Evolutionary conservation across 164 flowering plant genomes (phyloP).

Genomic region (Chimonanthus praecox): DNA sequence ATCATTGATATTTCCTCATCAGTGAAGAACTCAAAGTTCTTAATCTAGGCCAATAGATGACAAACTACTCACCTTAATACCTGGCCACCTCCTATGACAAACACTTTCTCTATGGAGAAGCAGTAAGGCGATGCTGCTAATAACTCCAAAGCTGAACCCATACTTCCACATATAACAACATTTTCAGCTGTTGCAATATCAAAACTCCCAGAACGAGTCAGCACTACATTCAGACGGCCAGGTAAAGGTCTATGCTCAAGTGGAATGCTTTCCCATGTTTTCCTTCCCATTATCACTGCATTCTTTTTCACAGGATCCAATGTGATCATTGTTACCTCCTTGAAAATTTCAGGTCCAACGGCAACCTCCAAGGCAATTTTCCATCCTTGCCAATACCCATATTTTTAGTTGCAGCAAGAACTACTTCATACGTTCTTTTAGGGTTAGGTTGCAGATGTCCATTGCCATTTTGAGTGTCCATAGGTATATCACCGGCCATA

Average conservation of each 20-base stretch:
- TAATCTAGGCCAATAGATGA: neutral
- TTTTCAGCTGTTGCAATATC: slow-evolving; percentile 75
- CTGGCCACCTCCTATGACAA: slow-evolving; percentile 91
- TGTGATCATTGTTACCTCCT: slow-evolving; percentile 61
- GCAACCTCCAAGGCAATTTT: slow-evolving; percentile 83
- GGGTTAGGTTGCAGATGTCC: slow-evolving; percentile 27
- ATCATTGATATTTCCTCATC: neutral
- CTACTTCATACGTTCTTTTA: slow-evolving; percentile 73
- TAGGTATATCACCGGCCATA: slow-evolving; percentile 39
- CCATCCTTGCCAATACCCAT: slow-evolving; percentile 96
- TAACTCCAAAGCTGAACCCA: slow-evolving; percentile 70
- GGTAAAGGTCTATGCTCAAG: slow-evolving; percentile 64
- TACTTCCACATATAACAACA: slow-evolving; percentile 82
- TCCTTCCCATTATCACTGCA: slow-evolving; percentile 95
- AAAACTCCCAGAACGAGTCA: slow-evolving; percentile 82
- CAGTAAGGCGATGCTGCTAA: slow-evolving; percentile 76
- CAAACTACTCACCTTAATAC: slow-evolving; percentile 45
- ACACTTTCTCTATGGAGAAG: slow-evolving; percentile 78
- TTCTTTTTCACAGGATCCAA: slow-evolving; percentile 73
- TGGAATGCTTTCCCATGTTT: slow-evolving; percentile 97
- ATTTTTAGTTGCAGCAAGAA: slow-evolving; percentile 77
- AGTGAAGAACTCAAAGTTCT: neutral
- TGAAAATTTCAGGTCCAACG: slow-evolving; percentile 82
- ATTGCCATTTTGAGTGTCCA: slow-evolving; percentile 36
- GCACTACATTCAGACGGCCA: slow-evolving; percentile 88